phyloP scores from a whole-genome alignment of 1,139 yeast genomes.

The Taphrina wiesneri region DNA sequence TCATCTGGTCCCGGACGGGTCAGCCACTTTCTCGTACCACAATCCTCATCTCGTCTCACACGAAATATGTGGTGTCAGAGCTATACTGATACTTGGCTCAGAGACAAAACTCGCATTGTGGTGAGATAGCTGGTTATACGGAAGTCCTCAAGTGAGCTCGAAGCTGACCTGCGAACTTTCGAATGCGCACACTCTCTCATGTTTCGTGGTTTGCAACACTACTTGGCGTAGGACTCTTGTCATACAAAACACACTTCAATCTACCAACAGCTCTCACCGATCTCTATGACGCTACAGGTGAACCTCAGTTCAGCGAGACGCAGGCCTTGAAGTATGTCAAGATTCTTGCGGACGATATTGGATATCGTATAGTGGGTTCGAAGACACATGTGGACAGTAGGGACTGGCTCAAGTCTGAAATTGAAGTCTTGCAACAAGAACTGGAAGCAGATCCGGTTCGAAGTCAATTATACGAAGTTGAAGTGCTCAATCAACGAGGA shows the following conservation, averaged over 20 bases:
- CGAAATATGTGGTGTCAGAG: not conserved
- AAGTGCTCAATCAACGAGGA: slow-evolving; percentile 27
- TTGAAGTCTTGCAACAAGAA: slow-evolving; percentile 17
- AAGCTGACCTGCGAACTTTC: not conserved
- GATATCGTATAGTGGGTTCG: slow-evolving; percentile 36
- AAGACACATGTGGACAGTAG: slow-evolving; percentile 32
- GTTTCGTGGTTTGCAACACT: slow-evolving; percentile 6
- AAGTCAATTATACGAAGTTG: slow-evolving; percentile 25
- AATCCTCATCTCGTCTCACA: slow-evolving; percentile 1
- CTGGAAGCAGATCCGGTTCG: slow-evolving; percentile 17
- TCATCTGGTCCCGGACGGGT: not conserved
- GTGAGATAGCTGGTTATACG: too few relatives aligned
- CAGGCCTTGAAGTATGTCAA: slow-evolving; percentile 18
- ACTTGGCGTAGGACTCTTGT: not conserved
- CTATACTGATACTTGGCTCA: too few relatives aligned
- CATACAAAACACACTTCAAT: slow-evolving; percentile 18
- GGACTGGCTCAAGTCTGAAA: slow-evolving; percentile 31
- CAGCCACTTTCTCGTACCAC: slow-evolving; percentile 12
- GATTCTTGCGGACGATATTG: slow-evolving; percentile 30
- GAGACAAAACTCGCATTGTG: too few relatives aligned
- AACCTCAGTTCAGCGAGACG: slow-evolving; percentile 33
- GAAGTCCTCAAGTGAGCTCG: not conserved
- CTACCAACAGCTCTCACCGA: slow-evolving; percentile 25
- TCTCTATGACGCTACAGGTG: slow-evolving; percentile 24
- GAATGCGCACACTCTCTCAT: slow-evolving; percentile 20